phyloP scores from a whole-genome alignment of 2,329 filamentous ascomycete species.

The Colletotrichum abscissum region DNA sequence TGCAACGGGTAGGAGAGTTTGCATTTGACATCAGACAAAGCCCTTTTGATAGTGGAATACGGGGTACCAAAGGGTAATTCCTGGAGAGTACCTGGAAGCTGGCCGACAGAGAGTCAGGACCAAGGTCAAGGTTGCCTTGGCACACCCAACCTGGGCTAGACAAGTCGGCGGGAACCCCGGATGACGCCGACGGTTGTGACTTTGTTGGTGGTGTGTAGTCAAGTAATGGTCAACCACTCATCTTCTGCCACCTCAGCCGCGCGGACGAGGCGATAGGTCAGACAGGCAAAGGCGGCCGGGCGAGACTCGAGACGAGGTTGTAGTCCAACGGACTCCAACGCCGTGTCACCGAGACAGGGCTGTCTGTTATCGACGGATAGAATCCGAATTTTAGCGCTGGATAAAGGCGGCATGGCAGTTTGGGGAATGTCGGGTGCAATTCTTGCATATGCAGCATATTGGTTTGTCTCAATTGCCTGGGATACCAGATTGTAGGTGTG shows the following conservation, averaged over 20 bases:
- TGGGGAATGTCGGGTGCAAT: slow-evolving; percentile 33
- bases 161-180: slow-evolving; percentile 25
- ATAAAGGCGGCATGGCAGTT: slow-evolving; percentile 14
- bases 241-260: slow-evolving; percentile 25
- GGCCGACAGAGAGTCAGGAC: slow-evolving; percentile 2
- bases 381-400: slow-evolving; percentile 24
- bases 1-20: background rate
- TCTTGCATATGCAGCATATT: slow-evolving; percentile 24
- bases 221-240: slow-evolving; percentile 20
- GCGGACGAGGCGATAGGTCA: slow-evolving; percentile 3
- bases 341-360: slow-evolving; percentile 13
- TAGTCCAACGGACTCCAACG: slow-evolving; percentile 1
- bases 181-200: slow-evolving; percentile 15
- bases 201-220: background rate
- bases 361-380: slow-evolving; percentile 8
- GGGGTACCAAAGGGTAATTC: background rate
- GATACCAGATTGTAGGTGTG: background rate
- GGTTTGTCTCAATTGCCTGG: background rate
- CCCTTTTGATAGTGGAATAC: background rate
- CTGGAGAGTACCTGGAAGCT: slow-evolving; percentile 11
- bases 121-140: slow-evolving; percentile 14
- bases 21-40: background rate
- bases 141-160: slow-evolving; percentile 5
- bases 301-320: background rate
- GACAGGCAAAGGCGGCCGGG: background rate